A percentile compares a stretch with the other conserved stretches of the same genome.
Conservation (phyloP, 306 rosid species). For the Vigna reflexopilosa region DNA sequence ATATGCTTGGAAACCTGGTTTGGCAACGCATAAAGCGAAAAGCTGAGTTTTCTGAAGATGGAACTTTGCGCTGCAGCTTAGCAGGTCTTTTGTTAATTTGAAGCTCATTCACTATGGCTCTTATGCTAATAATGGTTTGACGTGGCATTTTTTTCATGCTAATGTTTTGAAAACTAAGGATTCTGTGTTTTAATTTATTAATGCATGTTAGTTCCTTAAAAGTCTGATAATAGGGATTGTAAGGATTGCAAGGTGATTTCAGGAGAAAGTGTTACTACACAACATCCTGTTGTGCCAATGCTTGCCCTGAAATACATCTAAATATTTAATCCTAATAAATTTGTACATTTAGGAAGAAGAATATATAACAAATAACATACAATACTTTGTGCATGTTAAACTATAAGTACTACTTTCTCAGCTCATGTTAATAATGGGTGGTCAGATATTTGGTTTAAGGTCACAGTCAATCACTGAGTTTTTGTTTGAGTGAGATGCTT, state of each 20-base stretch:
- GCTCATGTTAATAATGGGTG: not conserved
- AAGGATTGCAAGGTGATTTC: not conserved
- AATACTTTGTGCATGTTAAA: not conserved
- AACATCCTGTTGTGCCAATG: not conserved
- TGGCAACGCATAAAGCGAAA: slow-evolving; percentile 89
- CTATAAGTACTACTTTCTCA: too few relatives aligned
- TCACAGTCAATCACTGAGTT: not conserved
- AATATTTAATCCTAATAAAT: not conserved
- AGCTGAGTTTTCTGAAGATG: slow-evolving; percentile 88
- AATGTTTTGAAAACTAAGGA: slow-evolving; percentile 15
- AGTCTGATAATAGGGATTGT: not conserved
- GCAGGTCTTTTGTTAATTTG: slow-evolving; percentile 65
- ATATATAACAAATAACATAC: not conserved
- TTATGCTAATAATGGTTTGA: not conserved
- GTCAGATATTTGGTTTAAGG: not conserved
- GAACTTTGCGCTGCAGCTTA: slow-evolving; percentile 58
- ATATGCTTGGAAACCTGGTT: slow-evolving; percentile 91
- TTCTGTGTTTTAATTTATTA: slow-evolving; percentile 30
- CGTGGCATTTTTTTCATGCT: not conserved
- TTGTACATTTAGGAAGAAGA: not conserved
- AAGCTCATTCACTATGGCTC: slow-evolving; percentile 23
- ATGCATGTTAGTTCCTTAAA: not conserved
- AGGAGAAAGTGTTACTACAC: not conserved
- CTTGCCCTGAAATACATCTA: not conserved
- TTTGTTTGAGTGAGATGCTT: not conserved